Evolutionary conservation across 805 yeast genomes (phyloP), one percentile per base, ranked within the genome.

Genomic region (Candida taoyuanica): DNA sequence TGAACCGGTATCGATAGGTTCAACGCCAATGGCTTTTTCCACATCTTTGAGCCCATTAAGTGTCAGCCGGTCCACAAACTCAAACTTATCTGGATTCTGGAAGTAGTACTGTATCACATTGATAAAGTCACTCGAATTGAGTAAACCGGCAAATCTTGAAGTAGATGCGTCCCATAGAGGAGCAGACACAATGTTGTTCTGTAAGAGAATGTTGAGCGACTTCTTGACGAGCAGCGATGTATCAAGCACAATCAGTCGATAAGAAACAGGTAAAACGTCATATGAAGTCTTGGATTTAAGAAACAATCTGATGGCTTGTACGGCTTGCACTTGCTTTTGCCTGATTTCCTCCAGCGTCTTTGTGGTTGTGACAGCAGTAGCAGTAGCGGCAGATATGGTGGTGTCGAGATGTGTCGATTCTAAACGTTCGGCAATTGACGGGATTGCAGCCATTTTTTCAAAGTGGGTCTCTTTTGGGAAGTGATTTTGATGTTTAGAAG

Each of bases 241-340:
- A 59, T 93, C 99, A 52, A 93, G 76, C 33, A 93, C 98, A 39
- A 93, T 84, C 53, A 93, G 71, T 51, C 97, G 71, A 60, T 91
- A 93, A 16, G 95, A 82, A 25, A 93, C 98, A 3, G 99, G 98
- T 29, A 93, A 70, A 17, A 93, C 98, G 55, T 93, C 99, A 60
- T 93, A 93, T 1, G 97, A 87, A 0, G 96, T 89, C 59, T 91
- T 91, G 34, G 93, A 80, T 55, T 86, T 83, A 30, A 93, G 67
- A 54, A 93, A 93, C 23, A 77, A 66, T 33, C 97, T 69, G 43
- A 93, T 93, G 15, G 95, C 87, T 49, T 78, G 76, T 42, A 87
- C 73, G 0, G 93, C 95, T n/a, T 74, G 63, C 43, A 68, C 70
- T 56, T 87, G 96, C 15, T 30, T 46, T 6, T 36, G 39, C 24